Evolutionary conservation across 2,329 filamentous ascomycete genomes (phyloP), one percentile per base, ranked within the genome.

Genomic region (Boeremia lycopersici): DNA sequence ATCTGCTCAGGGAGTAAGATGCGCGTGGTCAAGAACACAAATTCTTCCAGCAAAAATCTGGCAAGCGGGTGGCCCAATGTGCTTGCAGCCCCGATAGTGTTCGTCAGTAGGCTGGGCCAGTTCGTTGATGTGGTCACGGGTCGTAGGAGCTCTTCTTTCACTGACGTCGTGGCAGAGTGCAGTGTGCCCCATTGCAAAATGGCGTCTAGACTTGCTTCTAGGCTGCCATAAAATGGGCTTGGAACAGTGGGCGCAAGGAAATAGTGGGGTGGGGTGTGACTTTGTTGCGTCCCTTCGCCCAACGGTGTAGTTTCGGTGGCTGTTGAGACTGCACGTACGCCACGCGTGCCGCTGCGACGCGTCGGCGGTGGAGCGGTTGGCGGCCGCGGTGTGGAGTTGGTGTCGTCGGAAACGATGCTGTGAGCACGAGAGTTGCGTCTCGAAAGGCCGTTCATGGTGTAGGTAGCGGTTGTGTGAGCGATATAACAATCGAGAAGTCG

Each of bases 1-100:
- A 73, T 67, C 23, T 68, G 65, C 43, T 71, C 62, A 0, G 70
- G 70, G 0, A 72, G 15, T 7, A 73, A 49, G 1, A 56, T 65
- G 1, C 70, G 59, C 3, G 65, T 68, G 7, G 65, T 30, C 0
- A 71, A 41, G n/a, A 69, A 65, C 4, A 72, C 25, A 1, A 71
- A 17, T 7, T 66, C 61, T 13, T 62, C 59, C 0, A 64, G 35
- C 1, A 71, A n/a, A 2, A 50, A 35, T 0, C 60, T 43, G 0
- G 45, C 41, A 1, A 15, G n/a, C 2, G 13, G 6, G 0, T 13
- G 15, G 0, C 29, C n/a, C 0, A 45, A 19, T 1, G 23, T 28
- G 12, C 38, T 48, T 1, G 23, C 1, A 2, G 9, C 7, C 2
- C 43, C 30, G 8, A 64, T 48, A 5, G 53, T 33, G 2, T 9